Conservation (phyloP, 805 yeast genomes). For the Ogataea siamensis region DNA sequence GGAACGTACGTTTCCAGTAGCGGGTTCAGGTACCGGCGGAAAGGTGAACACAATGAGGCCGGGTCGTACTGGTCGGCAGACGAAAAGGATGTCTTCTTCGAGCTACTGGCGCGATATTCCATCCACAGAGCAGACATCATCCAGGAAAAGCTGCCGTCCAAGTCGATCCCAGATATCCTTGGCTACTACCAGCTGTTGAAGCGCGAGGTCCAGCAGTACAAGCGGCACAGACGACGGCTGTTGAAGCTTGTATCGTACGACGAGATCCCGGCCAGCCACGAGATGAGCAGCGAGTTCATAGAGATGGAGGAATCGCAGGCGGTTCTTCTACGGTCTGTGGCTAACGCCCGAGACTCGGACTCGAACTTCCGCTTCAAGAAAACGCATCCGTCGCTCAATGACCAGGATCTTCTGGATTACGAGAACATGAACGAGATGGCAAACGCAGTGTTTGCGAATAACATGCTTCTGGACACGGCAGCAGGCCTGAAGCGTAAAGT, state of each 20-base stretch:
- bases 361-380: slow-evolving; percentile 15
- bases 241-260: slow-evolving; percentile 35
- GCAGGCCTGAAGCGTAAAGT: slow-evolving; percentile 11
- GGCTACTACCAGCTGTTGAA: slow-evolving; percentile 43
- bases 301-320: slow-evolving; percentile 42
- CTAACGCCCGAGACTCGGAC: slow-evolving; percentile 15
- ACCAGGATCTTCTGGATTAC: slow-evolving; percentile 17
- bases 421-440: slow-evolving; percentile 14
- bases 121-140: slow-evolving; percentile 47
- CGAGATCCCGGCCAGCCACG: slow-evolving; percentile 52
- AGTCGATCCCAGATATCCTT: slow-evolving; percentile 43
- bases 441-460: slow-evolving; percentile 12
- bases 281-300: slow-evolving; percentile 44
- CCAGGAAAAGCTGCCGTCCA: slow-evolving; percentile 37
- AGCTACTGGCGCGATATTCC: slow-evolving; percentile 46
- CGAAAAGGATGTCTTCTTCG: slow-evolving; percentile 55
- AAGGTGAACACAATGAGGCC: slow-evolving; percentile 15
- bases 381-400: slow-evolving; percentile 9
- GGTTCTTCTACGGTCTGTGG: slow-evolving; percentile 8
- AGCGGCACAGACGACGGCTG: slow-evolving; percentile 21
- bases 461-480: slow-evolving; percentile 9
- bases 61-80: slow-evolving; percentile 44
- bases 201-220: slow-evolving; percentile 27
- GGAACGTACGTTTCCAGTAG: slow-evolving; percentile 20
- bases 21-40: slow-evolving; percentile 13